Base-by-base conservation (phyloP, 176 grass and related monocot species). In the Musa beccarii region DNA sequence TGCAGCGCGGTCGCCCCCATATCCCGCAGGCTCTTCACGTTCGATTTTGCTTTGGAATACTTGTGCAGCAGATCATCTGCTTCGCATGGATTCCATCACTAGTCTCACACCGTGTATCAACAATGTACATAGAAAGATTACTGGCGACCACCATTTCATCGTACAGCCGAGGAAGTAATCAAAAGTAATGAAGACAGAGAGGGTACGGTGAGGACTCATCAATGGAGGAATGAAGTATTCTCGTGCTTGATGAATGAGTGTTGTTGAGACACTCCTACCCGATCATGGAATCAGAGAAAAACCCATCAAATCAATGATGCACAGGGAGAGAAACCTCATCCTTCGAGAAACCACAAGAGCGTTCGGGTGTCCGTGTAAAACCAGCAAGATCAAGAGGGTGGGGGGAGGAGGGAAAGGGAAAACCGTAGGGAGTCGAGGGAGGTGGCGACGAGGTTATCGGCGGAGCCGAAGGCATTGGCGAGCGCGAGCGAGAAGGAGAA, bases 401-500 rank as follows among this genome's bases (percentile, higher is more conserved):
- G 11, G 11, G 54, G 54, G 11, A 54, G 54, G 71, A 14, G 43
- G 9, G 16, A 17, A 73, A 28, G 22, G 68, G 68, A 52, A 50
- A 69, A 87, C 89, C 89, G 2, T 80, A 65, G n/a, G 21, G 80
- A 75, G 75, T 91, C 85, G 9, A 81, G 51, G 13, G 89, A 91
- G 2, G 85, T 91, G 12, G 85, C 89, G 21, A 87, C 81, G 77
- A 91, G 59, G 22, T 91, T 83, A 4, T 78, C 56, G 24, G 82
- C 82, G 65, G 89, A 91, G 82, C 80, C 80, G 23, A 91, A 92
- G 17, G 63, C 79, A 14, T 23, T 72, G 74, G 89, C 83, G 8
- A 92, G 85, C 24, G 85, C 63, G 74, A 83, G 80, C 1, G 89
- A 83, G 78, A 91, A 91, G 29, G 85, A 92, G 15, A 92, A 79